These are phyloP conservation scores for Trichoderma orchidacearum DNA, from an alignment of 495 filamentous ascomycete genomes.

Conservation along the genomic window DNA sequence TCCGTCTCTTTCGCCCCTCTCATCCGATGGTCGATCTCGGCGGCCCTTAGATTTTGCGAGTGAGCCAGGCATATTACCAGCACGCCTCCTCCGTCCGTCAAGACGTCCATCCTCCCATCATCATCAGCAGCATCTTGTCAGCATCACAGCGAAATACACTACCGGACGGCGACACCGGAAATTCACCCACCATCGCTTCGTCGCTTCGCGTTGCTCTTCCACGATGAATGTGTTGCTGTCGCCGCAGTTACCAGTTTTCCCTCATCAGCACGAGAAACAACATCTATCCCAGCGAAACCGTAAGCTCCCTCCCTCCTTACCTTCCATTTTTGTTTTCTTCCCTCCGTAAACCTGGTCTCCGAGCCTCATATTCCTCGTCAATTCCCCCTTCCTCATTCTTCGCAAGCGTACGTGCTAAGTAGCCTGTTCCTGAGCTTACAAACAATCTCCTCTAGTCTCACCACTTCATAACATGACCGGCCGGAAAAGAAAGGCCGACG, in stretches of 20 bases:
- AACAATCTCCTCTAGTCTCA: slow-evolving; percentile 34
- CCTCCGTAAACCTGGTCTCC: not conserved
- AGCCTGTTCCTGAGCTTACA: not conserved
- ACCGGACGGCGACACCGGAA: not conserved
- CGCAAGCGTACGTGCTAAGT: not conserved
- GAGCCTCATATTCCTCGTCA: not conserved
- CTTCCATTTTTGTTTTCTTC: not conserved
- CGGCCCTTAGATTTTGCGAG: not conserved
- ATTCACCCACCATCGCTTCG: not conserved
- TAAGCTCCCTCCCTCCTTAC: slow-evolving; percentile 27
- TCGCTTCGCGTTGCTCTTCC: not conserved
- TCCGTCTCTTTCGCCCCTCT: not conserved
- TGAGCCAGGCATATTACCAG: not conserved
- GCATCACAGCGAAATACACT: too few species aligned
- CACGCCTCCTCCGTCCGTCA: not conserved
- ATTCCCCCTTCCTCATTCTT: not conserved
- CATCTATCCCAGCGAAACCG: slow-evolving; percentile 59
- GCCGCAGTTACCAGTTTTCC: slow-evolving; percentile 53
- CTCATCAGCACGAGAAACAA: slow-evolving; percentile 59
- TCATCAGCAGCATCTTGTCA: not conserved
- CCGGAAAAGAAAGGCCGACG: slow-evolving; percentile 83
- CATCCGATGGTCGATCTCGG: not conserved
- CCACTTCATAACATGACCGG: slow-evolving; percentile 33
- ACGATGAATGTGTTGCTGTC: slow-evolving; percentile 38
- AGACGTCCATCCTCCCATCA: too few species aligned